Percentiles rank a stretch among this genome's conserved stretches.
These are phyloP conservation scores for Myxozyma melibiosi DNA, from an alignment of 805 yeast species.

Conservation along the genomic window DNA sequence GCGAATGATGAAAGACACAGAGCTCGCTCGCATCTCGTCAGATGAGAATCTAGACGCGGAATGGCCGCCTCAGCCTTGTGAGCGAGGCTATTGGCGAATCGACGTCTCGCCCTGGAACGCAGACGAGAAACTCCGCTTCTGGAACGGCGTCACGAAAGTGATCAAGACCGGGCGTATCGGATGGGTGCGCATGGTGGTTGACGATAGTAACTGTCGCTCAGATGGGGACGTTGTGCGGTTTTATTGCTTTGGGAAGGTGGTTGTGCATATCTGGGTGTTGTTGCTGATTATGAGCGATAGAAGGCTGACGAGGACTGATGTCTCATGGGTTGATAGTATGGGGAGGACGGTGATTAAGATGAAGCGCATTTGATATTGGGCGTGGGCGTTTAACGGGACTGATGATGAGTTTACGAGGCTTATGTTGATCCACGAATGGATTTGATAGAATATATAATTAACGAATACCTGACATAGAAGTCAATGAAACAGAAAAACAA, in stretches of 20 bases:
- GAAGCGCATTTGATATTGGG: neutral
- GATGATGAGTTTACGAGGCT: too few relatives aligned
- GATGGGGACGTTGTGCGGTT: conserved; percentile 13
- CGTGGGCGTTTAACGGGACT: neutral
- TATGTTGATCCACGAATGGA: too few relatives aligned
- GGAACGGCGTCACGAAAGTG: conserved; percentile 17
- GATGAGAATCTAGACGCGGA: neutral
- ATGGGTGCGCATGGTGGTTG: conserved; percentile 12
- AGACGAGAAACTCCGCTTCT: conserved; percentile 14
- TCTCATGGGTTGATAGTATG: conserved; percentile 13
- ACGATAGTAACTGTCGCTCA: neutral
- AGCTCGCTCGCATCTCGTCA: neutral
- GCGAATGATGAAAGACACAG: neutral
- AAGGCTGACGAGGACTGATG: conserved; percentile 3
- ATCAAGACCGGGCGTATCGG: conserved; percentile 19
- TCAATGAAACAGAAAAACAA: neutral
- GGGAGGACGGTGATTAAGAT: conserved; percentile 10
- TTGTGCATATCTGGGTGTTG: conserved; percentile 26
- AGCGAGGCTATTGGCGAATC: conserved; percentile 26
- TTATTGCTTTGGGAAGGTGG: conserved; percentile 26
- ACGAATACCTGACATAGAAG: too few relatives aligned
- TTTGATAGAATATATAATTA: too few relatives aligned
- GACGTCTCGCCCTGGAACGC: conserved; percentile 14
- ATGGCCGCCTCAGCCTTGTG: conserved; percentile 16
- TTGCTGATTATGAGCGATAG: conserved; percentile 22